phyloP scores from a whole-genome alignment of 768 basidiomycete species.

The Phylloporus scabripes region DNA sequence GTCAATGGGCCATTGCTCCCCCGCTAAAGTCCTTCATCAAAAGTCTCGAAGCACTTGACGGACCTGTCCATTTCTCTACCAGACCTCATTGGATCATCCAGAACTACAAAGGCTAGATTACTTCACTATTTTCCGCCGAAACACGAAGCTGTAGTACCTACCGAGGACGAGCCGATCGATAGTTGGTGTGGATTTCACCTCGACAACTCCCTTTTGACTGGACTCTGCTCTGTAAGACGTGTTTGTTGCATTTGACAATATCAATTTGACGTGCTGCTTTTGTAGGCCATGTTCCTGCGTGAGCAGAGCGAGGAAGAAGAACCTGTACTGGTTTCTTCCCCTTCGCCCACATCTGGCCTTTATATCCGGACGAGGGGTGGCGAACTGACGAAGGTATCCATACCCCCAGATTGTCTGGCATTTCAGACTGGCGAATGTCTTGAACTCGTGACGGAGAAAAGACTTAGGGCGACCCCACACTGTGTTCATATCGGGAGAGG shows the following conservation, averaged over 20 bases:
- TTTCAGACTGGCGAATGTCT: constrained; percentile 98
- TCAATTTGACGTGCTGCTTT: constrained; percentile 5
- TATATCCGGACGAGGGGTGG: constrained; percentile 88
- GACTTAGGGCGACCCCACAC: constrained; percentile 88
- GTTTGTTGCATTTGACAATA: neutral
- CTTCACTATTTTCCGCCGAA: constrained; percentile 92
- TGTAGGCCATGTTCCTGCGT: constrained; percentile 78
- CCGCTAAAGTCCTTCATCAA: neutral
- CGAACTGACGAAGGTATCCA: constrained; percentile 73
- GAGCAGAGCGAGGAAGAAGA: constrained; percentile 34
- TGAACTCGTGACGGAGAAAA: constrained; percentile 77
- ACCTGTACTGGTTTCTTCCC: constrained; percentile 52
- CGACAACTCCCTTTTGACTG: constrained; percentile 88
- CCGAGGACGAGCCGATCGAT: constrained; percentile 65
- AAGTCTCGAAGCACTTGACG: constrained; percentile 61
- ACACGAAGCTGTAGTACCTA: constrained; percentile 31
- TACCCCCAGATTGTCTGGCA: constrained; percentile 80
- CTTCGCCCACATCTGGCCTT: constrained; percentile 75
- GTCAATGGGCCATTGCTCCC: neutral
- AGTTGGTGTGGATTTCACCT: constrained; percentile 95
- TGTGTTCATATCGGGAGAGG: constrained; percentile 75
- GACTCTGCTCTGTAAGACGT: constrained; percentile 73
- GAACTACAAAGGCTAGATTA: constrained; percentile 86
- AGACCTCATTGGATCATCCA: constrained; percentile 65
- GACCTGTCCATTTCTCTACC: constrained; percentile 64